Evolutionary conservation across 441 rosid species (phyloP), one percentile per base, ranked within the genome.

Genomic region (Francoa sonchifolia): DNA sequence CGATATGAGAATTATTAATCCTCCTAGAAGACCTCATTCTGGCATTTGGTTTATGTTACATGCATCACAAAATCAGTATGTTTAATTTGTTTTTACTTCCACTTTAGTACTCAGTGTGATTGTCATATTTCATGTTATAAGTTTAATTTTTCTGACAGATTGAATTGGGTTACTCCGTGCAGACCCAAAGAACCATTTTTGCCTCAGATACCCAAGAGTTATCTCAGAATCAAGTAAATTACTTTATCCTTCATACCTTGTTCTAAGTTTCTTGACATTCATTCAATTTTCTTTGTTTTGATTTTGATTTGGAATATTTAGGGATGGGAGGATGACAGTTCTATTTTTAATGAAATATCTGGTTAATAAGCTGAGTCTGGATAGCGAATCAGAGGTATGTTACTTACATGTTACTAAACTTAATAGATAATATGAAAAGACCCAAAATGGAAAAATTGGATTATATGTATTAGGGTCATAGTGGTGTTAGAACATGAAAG

Each of bases 311-410:
- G 29, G 25, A 51, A 56, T 61, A 17, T 40, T 44, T 58, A 86
- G 99, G 79, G 99, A 90, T 49, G 94, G 90, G 59, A 80, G 79
- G 61, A 90, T 83, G 99, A 86, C 96, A 33, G 80, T 90, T 63
- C 72, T 82, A 46, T 59, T 90, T 55, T 50, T 90, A 74, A 74
- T 73, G 77, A 90, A 80, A 77, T 90, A 90, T 69, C 67, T 90
- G 76, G 95, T 69, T 62, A 82, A 73, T 72, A 90, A 86, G 77
- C 82, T 90, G 74, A 72, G 72, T 63, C 63, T 86, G 70, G 96
- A 80, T 50, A 77, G 74, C 80, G 96, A 85, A 77, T 75, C 95
- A 57, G 87, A 90, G 98, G 98, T 89, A 73, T 58, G 65, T 64
- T 54, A 41, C n/a, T n/a, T n/a, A n/a, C n/a, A n/a, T n/a, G n/a